Percentiles rank a stretch among this genome's conserved stretches.
Evolutionary conservation across 2,329 filamentous ascomycete genomes (phyloP).

Genomic region (Clarireedia hainanense): DNA sequence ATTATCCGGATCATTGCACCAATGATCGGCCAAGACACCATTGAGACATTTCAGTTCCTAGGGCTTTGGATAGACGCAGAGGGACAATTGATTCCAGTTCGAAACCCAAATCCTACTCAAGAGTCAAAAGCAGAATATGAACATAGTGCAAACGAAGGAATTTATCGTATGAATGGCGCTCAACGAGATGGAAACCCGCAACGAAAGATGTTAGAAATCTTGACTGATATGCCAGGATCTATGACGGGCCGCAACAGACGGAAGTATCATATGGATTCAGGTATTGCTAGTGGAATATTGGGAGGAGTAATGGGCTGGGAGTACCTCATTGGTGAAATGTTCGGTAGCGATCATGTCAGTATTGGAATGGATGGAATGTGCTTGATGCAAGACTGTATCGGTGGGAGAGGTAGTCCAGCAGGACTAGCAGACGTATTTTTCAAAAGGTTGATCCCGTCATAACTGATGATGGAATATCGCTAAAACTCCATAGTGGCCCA

Average conservation of each 20-base stretch:
- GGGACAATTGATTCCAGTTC: slow-evolving; percentile 15
- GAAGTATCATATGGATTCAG: slow-evolving; percentile 6
- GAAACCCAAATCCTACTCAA: not conserved
- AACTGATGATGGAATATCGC: slow-evolving; percentile 10
- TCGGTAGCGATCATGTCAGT: slow-evolving; percentile 28
- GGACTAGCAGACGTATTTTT: slow-evolving; percentile 25
- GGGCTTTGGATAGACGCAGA: slow-evolving; percentile 22
- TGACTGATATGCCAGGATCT: slow-evolving; percentile 27
- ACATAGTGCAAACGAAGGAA: not conserved
- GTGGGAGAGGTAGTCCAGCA: slow-evolving; percentile 24
- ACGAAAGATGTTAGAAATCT: slow-evolving; percentile 26
- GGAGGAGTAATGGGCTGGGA: slow-evolving; percentile 29
- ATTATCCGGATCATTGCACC: slow-evolving; percentile 23
- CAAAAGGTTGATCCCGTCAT: slow-evolving; percentile 15
- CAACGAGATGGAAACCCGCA: not conserved
- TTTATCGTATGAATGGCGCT: not conserved
- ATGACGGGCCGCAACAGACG: slow-evolving; percentile 11
- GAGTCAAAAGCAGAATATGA: not conserved
- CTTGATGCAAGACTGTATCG: slow-evolving; percentile 28
- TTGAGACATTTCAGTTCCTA: slow-evolving; percentile 21
- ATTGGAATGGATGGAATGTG: slow-evolving; percentile 31
- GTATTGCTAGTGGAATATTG: slow-evolving; percentile 14
- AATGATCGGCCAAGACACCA: slow-evolving; percentile 13
- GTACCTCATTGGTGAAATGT: slow-evolving; percentile 32
- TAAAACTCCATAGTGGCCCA: slow-evolving; percentile 18